These are phyloP conservation scores for Pichia cabralensis DNA, from an alignment of 805 yeast genomes.

Conservation along the genomic window DNA sequence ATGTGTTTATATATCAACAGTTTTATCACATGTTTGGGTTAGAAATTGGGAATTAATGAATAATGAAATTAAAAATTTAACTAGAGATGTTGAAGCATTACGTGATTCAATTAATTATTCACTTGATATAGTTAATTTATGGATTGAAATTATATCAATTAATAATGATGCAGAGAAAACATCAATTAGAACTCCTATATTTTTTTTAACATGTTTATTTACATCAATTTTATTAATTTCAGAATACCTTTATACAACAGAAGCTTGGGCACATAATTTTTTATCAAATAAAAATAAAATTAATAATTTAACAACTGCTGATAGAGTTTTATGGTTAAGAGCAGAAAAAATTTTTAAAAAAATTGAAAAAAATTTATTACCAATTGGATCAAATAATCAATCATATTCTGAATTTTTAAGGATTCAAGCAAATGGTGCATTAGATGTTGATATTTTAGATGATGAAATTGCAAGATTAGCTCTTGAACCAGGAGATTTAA, in stretches of 20 bases:
- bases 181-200: conserved; percentile 65
- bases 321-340: conserved; percentile 55
- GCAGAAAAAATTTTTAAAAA: conserved; percentile 50
- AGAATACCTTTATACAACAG: conserved; percentile 50
- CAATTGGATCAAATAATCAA: conserved; percentile 39
- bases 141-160: conserved; percentile 65
- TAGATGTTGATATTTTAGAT: conserved; percentile 39
- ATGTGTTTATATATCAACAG: conserved; percentile 51
- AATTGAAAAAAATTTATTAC: conserved; percentile 48
- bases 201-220: conserved; percentile 62
- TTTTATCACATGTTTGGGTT: conserved; percentile 48
- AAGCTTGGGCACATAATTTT: conserved; percentile 36
- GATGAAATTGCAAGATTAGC: conserved; percentile 41
- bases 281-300: conserved; percentile 13
- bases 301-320: conserved; percentile 27
- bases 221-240: conserved; percentile 53
- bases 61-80: conserved; percentile 33
- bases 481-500: conserved; percentile 34
- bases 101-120: conserved; percentile 54
- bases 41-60: conserved; percentile 68
- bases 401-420: conserved; percentile 51
- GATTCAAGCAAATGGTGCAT: conserved; percentile 48
- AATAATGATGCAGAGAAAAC: conserved; percentile 56
- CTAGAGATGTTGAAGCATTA: conserved; percentile 50
- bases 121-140: conserved; percentile 49